Evolutionary conservation across 2,329 filamentous ascomycete genomes (phyloP), one percentile per base, ranked within the genome.

Genomic region (Onygena corvina): DNA sequence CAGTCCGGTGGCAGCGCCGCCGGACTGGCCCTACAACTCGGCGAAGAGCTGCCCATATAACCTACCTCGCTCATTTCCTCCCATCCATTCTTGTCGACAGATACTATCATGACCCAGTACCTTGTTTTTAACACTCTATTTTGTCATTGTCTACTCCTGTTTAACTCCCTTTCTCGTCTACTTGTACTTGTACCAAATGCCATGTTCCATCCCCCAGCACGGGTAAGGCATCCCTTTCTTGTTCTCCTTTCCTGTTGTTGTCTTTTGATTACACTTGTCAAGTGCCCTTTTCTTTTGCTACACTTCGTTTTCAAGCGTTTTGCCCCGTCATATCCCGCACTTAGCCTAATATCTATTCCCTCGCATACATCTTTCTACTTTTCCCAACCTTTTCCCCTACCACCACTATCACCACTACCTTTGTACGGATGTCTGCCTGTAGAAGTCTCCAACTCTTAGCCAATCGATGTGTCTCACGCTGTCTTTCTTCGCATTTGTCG

Each of bases 31-130:
- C 33, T 53, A 8, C 51, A 53, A 21, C 48, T 53, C 9, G 48
- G 48, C 18, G 51, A 50, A 40, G 48, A 53, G 31, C 34, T 53
- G n/a, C 51, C 21, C 18, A 40, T 52, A 25, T 52, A 42, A 36
- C 20, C n/a, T 16, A 3, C 35, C 35, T 16, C 21, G 3, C 3
- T 16, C 12, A 4, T n/a, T 16, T n/a, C 11, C 18, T n/a, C 35
- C 12, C 21, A 3, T 23, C 18, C 16, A 16, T 16, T 16, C 11
- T 2, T 40, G 3, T 6, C 35, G 29, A 31, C n/a, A 12, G 29
- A 31, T 31, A 11, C 29, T 31, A 31, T 11, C 29, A 31, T 31
- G 29, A 31, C 9, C 29, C 29, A 31, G 8, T 31, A 31, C 29
- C 9, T 31, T 31, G 29, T 31, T 31, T 29, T 31, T 31, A 12